Evolutionary conservation across 2,329 filamentous ascomycete species (phyloP).

Genomic region (Penicillium polonicum): DNA sequence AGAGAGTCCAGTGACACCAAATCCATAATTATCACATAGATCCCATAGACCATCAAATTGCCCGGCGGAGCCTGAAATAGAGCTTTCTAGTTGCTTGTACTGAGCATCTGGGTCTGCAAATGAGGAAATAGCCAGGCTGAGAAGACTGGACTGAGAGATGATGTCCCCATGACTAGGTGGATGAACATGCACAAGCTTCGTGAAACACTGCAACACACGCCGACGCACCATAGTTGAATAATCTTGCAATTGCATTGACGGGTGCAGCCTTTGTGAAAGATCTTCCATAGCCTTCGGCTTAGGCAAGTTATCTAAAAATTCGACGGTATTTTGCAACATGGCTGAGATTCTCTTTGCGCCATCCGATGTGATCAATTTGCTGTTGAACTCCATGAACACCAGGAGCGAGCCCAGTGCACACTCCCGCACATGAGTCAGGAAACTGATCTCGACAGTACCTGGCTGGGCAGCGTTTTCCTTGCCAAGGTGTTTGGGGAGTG

Average conservation of each 20-base stretch:
- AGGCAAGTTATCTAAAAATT: constrained; percentile 82
- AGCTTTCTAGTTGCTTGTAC: constrained; percentile 74
- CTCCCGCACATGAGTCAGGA: constrained; percentile 90
- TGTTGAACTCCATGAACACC: constrained; percentile 91
- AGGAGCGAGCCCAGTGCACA: constrained; percentile 89
- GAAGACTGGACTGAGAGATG: constrained; percentile 83
- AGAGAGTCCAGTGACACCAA: constrained; percentile 85
- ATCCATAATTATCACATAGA: constrained; percentile 88
- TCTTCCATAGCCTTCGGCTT: constrained; percentile 84
- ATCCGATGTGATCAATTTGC: constrained; percentile 84
- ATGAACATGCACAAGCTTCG: constrained; percentile 83
- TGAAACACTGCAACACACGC: constrained; percentile 91
- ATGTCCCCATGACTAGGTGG: constrained; percentile 81
- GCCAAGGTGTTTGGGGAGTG: constrained; percentile 87
- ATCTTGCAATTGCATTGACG: constrained; percentile 83
- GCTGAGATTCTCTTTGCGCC: constrained; percentile 87
- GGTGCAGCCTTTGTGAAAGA: constrained; percentile 75
- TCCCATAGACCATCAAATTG: constrained; percentile 96
- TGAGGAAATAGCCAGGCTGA: constrained; percentile 83
- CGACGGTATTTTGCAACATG: constrained; percentile 92
- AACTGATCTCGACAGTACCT: constrained; percentile 84
- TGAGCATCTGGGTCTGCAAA: constrained; percentile 88
- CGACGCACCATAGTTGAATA: constrained; percentile 90
- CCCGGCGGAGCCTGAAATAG: constrained; percentile 85
- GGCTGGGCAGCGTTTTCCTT: constrained; percentile 85